A percentile compares a stretch with the other conserved stretches of the same genome.
Conservation (phyloP, 352 stramenopile genomes). For the Pythium phragmiticola region DNA sequence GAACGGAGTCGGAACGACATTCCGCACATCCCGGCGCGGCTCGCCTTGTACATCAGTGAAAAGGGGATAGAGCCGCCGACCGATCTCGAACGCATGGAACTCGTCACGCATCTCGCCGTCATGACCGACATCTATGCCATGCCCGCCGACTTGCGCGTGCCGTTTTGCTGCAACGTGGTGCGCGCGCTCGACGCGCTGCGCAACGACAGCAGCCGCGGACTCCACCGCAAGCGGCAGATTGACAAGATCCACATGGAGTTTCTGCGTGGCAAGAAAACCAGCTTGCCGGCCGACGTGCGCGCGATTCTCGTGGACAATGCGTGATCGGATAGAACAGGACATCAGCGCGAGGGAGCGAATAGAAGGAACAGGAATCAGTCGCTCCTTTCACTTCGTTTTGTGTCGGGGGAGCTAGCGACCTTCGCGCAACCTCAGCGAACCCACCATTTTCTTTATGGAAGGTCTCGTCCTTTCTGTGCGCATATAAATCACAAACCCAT, state of each 20-base stretch:
- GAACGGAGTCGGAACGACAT: constrained; percentile 3
- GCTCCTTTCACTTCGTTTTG: too few relatives aligned
- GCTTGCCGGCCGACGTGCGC: constrained; percentile 1
- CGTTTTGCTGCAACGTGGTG: constrained; percentile 8
- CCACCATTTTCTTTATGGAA: not conserved
- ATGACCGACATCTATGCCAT: constrained; percentile 6
- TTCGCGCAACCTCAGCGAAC: too few relatives aligned
- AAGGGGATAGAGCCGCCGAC: not conserved
- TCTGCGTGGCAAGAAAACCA: not conserved
- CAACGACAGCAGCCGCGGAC: not conserved
- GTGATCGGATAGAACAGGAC: not conserved
- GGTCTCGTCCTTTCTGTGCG: not conserved
- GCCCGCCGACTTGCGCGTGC: not conserved
- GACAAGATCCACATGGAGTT: constrained; percentile 5
- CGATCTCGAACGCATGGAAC: constrained; percentile 9
- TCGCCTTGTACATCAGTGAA: constrained; percentile 6
- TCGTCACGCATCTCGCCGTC: not conserved
- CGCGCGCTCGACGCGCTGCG: constrained; percentile 5
- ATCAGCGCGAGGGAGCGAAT: too few relatives aligned
- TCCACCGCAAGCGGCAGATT: constrained; percentile 12
- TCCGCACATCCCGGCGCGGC: not conserved
- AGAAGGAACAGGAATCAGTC: too few relatives aligned
- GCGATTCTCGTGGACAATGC: constrained; percentile 7
- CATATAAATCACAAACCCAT: not conserved
- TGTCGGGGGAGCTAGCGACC: too few relatives aligned